A percentile compares a stretch with the other conserved stretches of the same genome.
Evolutionary conservation across 768 basidiomycete genomes (phyloP).

Genomic region (Asterophora lycoperdoides): DNA sequence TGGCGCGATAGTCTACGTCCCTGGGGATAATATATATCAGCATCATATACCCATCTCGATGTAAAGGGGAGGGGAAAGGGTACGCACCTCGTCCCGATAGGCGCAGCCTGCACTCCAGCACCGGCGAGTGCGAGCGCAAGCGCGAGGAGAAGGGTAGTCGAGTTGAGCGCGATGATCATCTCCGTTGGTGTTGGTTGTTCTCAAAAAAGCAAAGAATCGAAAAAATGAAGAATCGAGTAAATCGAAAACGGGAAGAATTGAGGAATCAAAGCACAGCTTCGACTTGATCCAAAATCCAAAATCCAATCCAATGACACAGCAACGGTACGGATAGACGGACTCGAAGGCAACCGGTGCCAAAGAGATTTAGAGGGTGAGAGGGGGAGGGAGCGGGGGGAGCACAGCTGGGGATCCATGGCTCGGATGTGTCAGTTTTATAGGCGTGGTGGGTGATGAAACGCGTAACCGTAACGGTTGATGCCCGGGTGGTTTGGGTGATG

Average conservation of each 20-base stretch:
- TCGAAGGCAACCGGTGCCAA: slow-evolving; percentile 20
- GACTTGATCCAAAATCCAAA: too few relatives aligned
- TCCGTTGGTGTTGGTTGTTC: not conserved
- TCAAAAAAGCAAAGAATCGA: not conserved
- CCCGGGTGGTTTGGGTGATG: too few relatives aligned
- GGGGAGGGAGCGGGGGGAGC: slow-evolving; percentile 12
- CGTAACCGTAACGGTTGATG: not conserved
- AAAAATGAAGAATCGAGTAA: not conserved
- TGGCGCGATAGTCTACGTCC: not conserved
- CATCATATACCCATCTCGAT: too few relatives aligned
- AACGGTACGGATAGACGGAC: not conserved
- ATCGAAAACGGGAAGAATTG: too few relatives aligned
- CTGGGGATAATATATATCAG: not conserved
- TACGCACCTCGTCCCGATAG: slow-evolving; percentile 13
- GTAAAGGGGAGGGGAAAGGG: too few relatives aligned
- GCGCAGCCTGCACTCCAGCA: slow-evolving; percentile 7
- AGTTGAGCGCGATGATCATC: slow-evolving; percentile 17
- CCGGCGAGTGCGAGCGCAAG: slow-evolving; percentile 8
- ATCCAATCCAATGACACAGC: too few relatives aligned
- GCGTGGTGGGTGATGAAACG: slow-evolving; percentile 2
- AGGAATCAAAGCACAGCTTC: slow-evolving; percentile 15
- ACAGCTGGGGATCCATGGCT: slow-evolving; percentile 13
- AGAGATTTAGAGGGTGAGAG: slow-evolving; percentile 16
- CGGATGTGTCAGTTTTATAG: slow-evolving; percentile 5
- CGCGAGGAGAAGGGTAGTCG: slow-evolving; percentile 10